Conservation (phyloP, 2,329 filamentous ascomycete species). For the Graphiopsis chlorocephala region DNA sequence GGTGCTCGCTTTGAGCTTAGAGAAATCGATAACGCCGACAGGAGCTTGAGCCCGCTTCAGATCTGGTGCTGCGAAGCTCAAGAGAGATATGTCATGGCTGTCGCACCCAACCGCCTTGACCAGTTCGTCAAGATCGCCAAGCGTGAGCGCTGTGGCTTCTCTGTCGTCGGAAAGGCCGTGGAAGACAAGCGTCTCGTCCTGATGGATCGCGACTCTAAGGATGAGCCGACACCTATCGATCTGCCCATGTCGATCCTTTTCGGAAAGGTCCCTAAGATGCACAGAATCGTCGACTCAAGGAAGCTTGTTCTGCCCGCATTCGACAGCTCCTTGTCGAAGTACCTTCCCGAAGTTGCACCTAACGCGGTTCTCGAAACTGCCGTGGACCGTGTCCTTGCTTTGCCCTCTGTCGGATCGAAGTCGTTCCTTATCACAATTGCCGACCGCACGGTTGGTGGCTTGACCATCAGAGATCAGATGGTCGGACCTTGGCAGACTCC, state of each 20-base stretch:
- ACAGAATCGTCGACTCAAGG: slow-evolving; percentile 68
- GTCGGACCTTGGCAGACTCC: slow-evolving; percentile 95
- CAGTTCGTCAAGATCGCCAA: slow-evolving; percentile 65
- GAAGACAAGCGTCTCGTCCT: slow-evolving; percentile 73
- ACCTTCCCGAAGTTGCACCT: slow-evolving; percentile 56
- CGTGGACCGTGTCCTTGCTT: slow-evolving; percentile 73
- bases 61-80: slow-evolving; percentile 99
- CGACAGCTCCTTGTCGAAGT: slow-evolving; percentile 68
- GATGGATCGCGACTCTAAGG: slow-evolving; percentile 72
- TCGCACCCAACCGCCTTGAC: slow-evolving; percentile 77
- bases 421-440: slow-evolving; percentile 96
- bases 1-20: slow-evolving; percentile 93
- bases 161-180: slow-evolving; percentile 78
- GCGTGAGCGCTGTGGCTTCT: slow-evolving; percentile 88
- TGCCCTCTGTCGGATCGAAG: slow-evolving; percentile 94
- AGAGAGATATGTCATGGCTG: slow-evolving; percentile 89
- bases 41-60: slow-evolving; percentile 89
- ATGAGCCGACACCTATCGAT: slow-evolving; percentile 77
- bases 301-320: slow-evolving; percentile 68
- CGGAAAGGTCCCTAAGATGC: slow-evolving; percentile 80
- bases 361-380: slow-evolving; percentile 55
- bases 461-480: slow-evolving; percentile 89
- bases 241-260: slow-evolving; percentile 86
- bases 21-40: slow-evolving; percentile 86
- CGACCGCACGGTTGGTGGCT: slow-evolving; percentile 84